phyloP scores from a whole-genome alignment of 2,329 filamentous ascomycete genomes.

The Ampelomyces quisqualis region DNA sequence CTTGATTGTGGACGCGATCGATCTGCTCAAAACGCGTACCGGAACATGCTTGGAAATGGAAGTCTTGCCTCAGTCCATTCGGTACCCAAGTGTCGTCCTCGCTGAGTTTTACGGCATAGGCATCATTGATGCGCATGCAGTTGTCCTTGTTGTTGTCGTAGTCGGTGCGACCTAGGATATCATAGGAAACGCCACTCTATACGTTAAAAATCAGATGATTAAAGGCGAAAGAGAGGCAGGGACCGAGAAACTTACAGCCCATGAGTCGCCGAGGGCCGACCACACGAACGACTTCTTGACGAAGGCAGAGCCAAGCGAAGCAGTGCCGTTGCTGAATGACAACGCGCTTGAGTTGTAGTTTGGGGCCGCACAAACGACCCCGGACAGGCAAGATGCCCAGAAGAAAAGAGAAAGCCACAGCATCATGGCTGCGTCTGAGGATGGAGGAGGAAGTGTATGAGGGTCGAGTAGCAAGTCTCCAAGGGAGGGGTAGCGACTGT shows the following conservation, averaged over 20 bases:
- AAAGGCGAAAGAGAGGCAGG: neutral
- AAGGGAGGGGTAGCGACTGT: too few relatives aligned
- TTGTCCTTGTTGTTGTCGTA: slow-evolving; percentile 7
- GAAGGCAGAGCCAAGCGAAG: too few relatives aligned
- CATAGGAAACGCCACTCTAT: slow-evolving; percentile 6
- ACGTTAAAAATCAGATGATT: neutral
- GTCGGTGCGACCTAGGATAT: slow-evolving; percentile 2
- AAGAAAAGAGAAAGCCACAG: too few relatives aligned
- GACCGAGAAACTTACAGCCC: neutral
- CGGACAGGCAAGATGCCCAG: too few relatives aligned
- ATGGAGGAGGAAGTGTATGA: too few relatives aligned
- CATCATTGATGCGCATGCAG: slow-evolving; percentile 6
- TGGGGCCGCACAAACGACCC: too few relatives aligned
- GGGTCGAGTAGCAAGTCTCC: too few relatives aligned
- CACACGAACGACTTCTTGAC: too few relatives aligned
- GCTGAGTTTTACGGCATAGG: neutral
- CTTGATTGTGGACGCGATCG: neutral
- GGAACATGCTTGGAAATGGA: neutral
- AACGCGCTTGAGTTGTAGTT: too few relatives aligned
- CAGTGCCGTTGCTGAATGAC: too few relatives aligned
- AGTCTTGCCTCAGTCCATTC: neutral
- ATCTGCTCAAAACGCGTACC: neutral
- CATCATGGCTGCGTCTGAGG: too few relatives aligned
- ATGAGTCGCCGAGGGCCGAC: too few relatives aligned
- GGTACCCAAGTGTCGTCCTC: neutral